These are phyloP conservation scores for Candida tetrigidarum DNA, from an alignment of 1,139 yeast genomes.

Conservation along the genomic window DNA sequence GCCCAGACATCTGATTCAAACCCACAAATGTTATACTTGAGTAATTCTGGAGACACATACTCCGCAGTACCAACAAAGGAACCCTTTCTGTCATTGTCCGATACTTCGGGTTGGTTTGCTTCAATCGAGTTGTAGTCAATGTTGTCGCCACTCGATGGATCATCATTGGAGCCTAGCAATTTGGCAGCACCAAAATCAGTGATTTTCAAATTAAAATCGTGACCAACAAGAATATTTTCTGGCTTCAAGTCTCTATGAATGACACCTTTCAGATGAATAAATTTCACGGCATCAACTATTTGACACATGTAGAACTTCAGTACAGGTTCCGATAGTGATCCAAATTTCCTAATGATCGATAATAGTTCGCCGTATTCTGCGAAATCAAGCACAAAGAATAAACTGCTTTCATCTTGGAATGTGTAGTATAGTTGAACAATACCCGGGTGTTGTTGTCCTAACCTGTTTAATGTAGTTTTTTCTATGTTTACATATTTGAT, in stretches of 20 bases:
- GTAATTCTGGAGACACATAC: constrained; percentile 91
- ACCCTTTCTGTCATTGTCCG: constrained; percentile 56
- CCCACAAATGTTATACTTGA: constrained; percentile 83
- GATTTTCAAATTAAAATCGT: constrained; percentile 78
- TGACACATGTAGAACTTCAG: constrained; percentile 78
- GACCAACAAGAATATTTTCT: constrained; percentile 84
- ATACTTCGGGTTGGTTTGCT: constrained; percentile 19
- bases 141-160: constrained; percentile 32
- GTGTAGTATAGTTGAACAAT: constrained; percentile 76
- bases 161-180: constrained; percentile 55
- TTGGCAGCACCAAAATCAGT: constrained; percentile 99
- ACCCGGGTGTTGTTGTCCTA: constrained; percentile 69
- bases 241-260: constrained; percentile 96
- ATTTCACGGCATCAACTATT: constrained; percentile 82
- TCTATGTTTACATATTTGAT: constrained; percentile 82
- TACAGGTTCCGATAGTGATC: constrained; percentile 77
- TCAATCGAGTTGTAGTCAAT: constrained; percentile 39
- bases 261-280: constrained; percentile 83
- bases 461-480: constrained; percentile 70
- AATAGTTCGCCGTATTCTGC: constrained; percentile 82
- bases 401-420: constrained; percentile 73
- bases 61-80: constrained; percentile 67
- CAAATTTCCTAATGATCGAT: constrained; percentile 71
- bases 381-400: constrained; percentile 76
- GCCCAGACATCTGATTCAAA: constrained; percentile 97